Percentiles rank a stretch among this genome's conserved stretches.
phyloP scores from a whole-genome alignment of 345 rosid genomes.

The Syzygium oleosum region DNA sequence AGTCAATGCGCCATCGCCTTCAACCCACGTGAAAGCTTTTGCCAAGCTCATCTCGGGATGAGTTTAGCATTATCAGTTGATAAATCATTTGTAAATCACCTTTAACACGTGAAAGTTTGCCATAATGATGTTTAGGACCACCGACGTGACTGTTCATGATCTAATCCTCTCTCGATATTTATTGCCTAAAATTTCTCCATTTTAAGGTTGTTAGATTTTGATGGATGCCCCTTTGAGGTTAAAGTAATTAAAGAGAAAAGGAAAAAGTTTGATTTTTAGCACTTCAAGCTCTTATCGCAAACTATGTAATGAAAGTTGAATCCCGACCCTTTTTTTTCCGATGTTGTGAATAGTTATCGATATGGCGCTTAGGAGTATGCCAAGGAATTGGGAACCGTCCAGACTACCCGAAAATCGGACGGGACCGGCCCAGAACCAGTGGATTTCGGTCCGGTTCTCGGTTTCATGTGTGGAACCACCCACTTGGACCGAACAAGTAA shows the following conservation, averaged over 20 bases:
- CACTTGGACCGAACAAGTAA: no score
- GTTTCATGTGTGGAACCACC: no score
- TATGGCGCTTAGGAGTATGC: background rate
- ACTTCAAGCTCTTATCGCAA: background rate
- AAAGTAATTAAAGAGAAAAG: background rate
- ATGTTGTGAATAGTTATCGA: background rate
- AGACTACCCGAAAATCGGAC: no score
- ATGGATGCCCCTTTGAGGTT: background rate
- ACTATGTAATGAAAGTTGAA: background rate
- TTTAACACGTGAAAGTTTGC: background rate
- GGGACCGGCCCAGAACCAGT: no score
- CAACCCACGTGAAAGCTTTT: background rate
- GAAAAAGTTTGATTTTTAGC: background rate
- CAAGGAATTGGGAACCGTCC: no score
- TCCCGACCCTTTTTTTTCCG: background rate
- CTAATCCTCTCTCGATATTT: rapidly evolving
- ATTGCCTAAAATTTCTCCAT: background rate
- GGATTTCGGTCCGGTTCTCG: no score
- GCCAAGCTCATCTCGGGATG: background rate
- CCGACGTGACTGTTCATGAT: background rate
- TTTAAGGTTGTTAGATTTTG: background rate
- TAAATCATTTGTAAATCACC: no score
- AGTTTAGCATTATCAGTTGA: no score
- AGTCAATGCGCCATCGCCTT: background rate
- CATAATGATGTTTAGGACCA: background rate